Evolutionary conservation across 768 basidiomycete species (phyloP), one percentile per base, ranked within the genome.

Genomic region (Mrakia blollopis): DNA sequence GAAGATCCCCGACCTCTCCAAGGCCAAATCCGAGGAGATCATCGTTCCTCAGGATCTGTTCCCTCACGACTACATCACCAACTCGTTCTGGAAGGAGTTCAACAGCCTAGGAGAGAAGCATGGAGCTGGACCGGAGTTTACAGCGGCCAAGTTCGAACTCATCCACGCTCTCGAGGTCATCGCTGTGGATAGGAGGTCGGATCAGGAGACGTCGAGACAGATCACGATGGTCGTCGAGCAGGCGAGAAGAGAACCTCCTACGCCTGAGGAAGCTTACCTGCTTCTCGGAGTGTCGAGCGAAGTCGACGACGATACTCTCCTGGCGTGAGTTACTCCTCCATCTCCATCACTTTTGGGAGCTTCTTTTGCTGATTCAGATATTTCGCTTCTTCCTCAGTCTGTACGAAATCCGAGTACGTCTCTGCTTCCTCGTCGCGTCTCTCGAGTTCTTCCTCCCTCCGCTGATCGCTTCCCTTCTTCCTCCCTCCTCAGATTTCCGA

Each of bases 301-400:
- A n/a, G 87, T 89, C 14, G 91, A 91, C 61, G 92, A 94, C 63
- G 83, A 86, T n/a, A 91, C 92, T 88, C 82, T 94, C 41, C 86
- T 92, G 79, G 90, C 89, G 8, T 74, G 67, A 78, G 39, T 63
- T 60, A 11, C 62, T n/a, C 5, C 65, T 76, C 25, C 84, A 73
- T 71, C 32, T 75, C 7, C 54, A 30, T 73, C 39, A 16, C 73
- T 28, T 68, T 73, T 30, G 50, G 13, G n/a, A 44, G 35, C 30
- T 28, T 41, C 28, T 57, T 8, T 18, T 25, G n/a, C 21, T 28
- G 30, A 39, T 10, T 41, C 44, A 41, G 6, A 13, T 41, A 50
- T 35, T 35, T 11, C 72, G 28, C n/a, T n/a, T 54, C 37, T 21
- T 28, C n/a, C 18, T 88, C 92, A 8, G 85, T 84, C 61, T 90